Base-by-base conservation (phyloP, 1,284 basidiomycete genomes). In the Meripilus lineatus region DNA sequence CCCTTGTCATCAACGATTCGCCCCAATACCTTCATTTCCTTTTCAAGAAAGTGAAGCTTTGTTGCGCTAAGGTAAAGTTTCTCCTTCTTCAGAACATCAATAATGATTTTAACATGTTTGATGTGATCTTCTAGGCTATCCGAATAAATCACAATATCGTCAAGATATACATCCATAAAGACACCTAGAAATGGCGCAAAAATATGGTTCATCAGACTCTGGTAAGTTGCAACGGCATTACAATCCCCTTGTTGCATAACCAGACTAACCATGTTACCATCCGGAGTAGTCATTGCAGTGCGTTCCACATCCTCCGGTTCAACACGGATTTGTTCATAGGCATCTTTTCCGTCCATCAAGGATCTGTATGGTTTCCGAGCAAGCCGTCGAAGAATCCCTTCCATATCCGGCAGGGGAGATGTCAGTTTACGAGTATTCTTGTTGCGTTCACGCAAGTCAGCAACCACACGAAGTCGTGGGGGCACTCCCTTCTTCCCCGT, bases 171-270 rank as follows among this genome's bases (percentile, higher is more conserved):
- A n/a, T n/a, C n/a, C n/a, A n/a, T n/a, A n/a, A n/a, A n/a, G n/a
- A n/a, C n/a, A n/a, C 23, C n/a, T n/a, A n/a, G n/a, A n/a, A n/a
- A n/a, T n/a, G 11, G 47, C 49, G n/a, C n/a, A n/a, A n/a, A n/a
- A n/a, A n/a, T n/a, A n/a, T n/a, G n/a, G n/a, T n/a, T n/a, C n/a
- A n/a, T n/a, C n/a, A n/a, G n/a, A n/a, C n/a, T n/a, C n/a, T n/a
- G n/a, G n/a, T n/a, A n/a, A n/a, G n/a, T n/a, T n/a, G n/a, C n/a
- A n/a, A n/a, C n/a, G n/a, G n/a, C n/a, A n/a, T n/a, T 70, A 25
- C 64, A 67, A 41, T 69, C 63, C 0, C 67, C 66, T 37, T 58
- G 57, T 40, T 69, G 67, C 45, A 70, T 50, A 0, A 69, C 65
- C 5, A 58, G n/a, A n/a, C n/a, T n/a, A n/a, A n/a, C n/a, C n/a